phyloP scores from a whole-genome alignment of 441 rosid species.

The Populus hybrid region DNA sequence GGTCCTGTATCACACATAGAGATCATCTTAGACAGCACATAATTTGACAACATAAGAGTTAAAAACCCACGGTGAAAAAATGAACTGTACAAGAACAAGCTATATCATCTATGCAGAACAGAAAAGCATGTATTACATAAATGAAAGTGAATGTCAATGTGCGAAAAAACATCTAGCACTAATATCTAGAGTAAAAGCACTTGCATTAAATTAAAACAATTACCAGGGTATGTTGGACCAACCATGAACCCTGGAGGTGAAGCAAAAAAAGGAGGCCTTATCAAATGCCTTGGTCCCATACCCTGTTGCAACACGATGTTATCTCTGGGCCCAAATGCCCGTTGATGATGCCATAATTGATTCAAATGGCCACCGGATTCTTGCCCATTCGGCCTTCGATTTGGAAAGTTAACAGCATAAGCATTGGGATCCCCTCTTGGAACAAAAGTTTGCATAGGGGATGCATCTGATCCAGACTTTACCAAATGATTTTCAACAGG shows the following conservation, averaged over 20 bases:
- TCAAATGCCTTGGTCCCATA: slow-evolving; percentile 62
- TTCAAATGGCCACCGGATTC: slow-evolving; percentile 46
- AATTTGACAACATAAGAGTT: neutral
- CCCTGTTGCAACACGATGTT: slow-evolving; percentile 52
- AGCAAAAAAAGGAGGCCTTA: slow-evolving; percentile 57
- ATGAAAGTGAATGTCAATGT: neutral
- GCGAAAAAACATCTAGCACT: neutral
- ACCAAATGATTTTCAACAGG: slow-evolving; percentile 51
- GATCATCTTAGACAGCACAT: slow-evolving; percentile 14
- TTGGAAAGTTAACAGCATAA: slow-evolving; percentile 37
- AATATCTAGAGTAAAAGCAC: slow-evolving; percentile 6
- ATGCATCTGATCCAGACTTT: slow-evolving; percentile 56
- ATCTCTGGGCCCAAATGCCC: slow-evolving; percentile 56
- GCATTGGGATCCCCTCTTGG: slow-evolving; percentile 62
- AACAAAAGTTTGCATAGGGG: slow-evolving; percentile 50
- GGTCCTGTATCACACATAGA: slow-evolving; percentile 46
- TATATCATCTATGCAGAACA: neutral
- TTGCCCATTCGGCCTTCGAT: slow-evolving; percentile 47
- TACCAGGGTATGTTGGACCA: slow-evolving; percentile 82
- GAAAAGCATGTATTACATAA: neutral
- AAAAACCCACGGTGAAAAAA: neutral
- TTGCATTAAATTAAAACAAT: slow-evolving; percentile 21
- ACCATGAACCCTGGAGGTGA: slow-evolving; percentile 76
- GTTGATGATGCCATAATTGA: slow-evolving; percentile 66
- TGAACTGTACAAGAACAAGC: neutral